Evolutionary conservation across 2,329 filamentous ascomycete genomes (phyloP), one percentile per base, ranked within the genome.

Genomic region (Fusarium multiceps): DNA sequence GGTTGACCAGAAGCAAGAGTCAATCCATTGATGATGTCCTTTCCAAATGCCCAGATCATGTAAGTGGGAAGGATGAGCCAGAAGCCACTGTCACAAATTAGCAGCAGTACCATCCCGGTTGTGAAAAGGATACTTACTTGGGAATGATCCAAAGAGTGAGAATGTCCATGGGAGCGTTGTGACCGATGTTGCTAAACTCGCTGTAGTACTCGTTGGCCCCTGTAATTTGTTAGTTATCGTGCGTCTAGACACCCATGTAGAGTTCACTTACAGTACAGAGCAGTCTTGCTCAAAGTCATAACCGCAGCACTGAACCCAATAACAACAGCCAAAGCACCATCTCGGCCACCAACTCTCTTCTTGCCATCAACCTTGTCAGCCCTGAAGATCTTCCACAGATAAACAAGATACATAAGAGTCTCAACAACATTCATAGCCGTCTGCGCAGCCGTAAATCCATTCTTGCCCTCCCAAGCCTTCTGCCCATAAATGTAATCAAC

Each of bases 401-500:
- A 79, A 81, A 83, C 58, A 81, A 79, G 32, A 77, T 94, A 95
- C 74, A 90, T 84, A 34, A 82, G 59, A 5, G 87, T 89, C 84
- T 96, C 93, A 56, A 92, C 72, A 9, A 88, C 78, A 76, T 95
- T 96, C 69, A 94, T 77, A 9, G 83, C 74, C 28, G 86, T 87
- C 84, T 97, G 93, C 40, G 93, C 93, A 43, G 86, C 87, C 1
- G 92, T 92, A 80, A 97, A 97, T 37, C 93, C 93, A 76, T 90
- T 89, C 23, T 84, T 79, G 18, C 84, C 84, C 65, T 92, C 81
- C 78, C 87, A 93, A 6, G 91, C 90, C 73, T 90, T 89, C 83
- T 87, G 90, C 42, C 93, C 93, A 82, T 97, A 97, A 32, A 95
- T 85, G 78, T 94, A 85, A 80, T 97, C 94, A 71, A 97, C 84